Base-by-base conservation (phyloP, 2,329 filamentous ascomycete genomes). In the Zarea fungicola region DNA sequence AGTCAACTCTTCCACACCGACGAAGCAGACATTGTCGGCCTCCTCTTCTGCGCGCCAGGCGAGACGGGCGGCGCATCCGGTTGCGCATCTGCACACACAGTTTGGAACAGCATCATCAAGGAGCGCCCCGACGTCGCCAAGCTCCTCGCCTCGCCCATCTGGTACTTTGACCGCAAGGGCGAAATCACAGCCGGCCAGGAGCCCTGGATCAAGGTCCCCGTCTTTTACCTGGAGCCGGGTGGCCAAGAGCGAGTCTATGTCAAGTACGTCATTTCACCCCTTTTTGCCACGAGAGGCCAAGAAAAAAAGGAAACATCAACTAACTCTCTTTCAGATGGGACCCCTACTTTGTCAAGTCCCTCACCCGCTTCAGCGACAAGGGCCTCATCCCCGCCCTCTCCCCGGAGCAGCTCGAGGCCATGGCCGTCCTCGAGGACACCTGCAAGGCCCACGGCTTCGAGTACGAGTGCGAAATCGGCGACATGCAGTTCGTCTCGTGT, bases 161-260 rank as follows among this genome's bases (percentile, higher is more conserved):
- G 89, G 89, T 93, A 95, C 70, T 91, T 95, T 64, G 89, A 95
- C 67, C 84, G 89, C 50, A 95, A 95, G 70, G 89, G 89, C 9
- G 89, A 95, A 72, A 81, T 81, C 2, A 87, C 81, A 26, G 69
- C 74, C 11, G 88, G 87, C 18, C 77, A 95, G 66, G 80, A 91
- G 51, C 81, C 83, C 48, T 95, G 83, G 67, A 88, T 89, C 58
- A 75, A 76, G 42, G 81, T 84, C 25, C 75, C 80, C 10, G 80
- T 95, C 10, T 80, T 93, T 58, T 95, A 89, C 65, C 73, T 91
- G 2, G 89, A 95, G 69, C 11, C 43, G 28, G 37, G 39, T 40
- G 18, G 76, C 77, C 2, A 75, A 81, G 75, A 76, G 41, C 68
- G 62, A 16, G 54, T 64, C n/a, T 64, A 63, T 42, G 83, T 80